A percentile compares a stretch with the other conserved stretches of the same genome.
Evolutionary conservation across 176 grass and related monocot species (phyloP).

Genomic region (Oryza glumipatula): DNA sequence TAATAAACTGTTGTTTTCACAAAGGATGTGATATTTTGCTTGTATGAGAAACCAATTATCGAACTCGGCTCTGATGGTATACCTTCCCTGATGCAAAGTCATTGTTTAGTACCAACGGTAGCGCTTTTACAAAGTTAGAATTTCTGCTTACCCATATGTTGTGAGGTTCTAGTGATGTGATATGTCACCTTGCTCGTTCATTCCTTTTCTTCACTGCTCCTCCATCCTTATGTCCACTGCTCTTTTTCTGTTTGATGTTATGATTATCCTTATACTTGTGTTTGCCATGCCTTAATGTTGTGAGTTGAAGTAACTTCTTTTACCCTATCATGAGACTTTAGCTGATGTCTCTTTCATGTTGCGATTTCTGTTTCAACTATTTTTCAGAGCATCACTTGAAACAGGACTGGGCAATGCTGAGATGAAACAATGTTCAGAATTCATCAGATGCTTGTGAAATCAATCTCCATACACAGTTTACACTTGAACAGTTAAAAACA

Average conservation of each 20-base stretch:
- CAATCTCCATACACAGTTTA: neutral
- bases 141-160: neutral
- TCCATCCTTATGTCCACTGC: neutral
- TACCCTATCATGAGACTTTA: neutral
- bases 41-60: constrained; percentile 12
- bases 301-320: neutral
- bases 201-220: neutral
- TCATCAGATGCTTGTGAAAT: neutral
- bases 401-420: neutral
- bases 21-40: constrained; percentile 22
- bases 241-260: neutral
- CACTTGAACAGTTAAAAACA: constrained; percentile 4
- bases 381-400: neutral
- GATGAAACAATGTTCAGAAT: neutral
- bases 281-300: neutral
- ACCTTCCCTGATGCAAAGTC: constrained; percentile 18
- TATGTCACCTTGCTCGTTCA: neutral
- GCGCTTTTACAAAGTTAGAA: neutral
- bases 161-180: neutral
- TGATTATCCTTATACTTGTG: neutral
- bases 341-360: neutral
- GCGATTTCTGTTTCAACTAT: constrained; percentile 4
- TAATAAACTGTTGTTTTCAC: constrained; percentile 56
- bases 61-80: constrained; percentile 20
- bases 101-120: constrained; percentile 9